These are phyloP conservation scores for Ganoderma meredithae DNA, from an alignment of 1,284 basidiomycete genomes.

Conservation along the genomic window DNA sequence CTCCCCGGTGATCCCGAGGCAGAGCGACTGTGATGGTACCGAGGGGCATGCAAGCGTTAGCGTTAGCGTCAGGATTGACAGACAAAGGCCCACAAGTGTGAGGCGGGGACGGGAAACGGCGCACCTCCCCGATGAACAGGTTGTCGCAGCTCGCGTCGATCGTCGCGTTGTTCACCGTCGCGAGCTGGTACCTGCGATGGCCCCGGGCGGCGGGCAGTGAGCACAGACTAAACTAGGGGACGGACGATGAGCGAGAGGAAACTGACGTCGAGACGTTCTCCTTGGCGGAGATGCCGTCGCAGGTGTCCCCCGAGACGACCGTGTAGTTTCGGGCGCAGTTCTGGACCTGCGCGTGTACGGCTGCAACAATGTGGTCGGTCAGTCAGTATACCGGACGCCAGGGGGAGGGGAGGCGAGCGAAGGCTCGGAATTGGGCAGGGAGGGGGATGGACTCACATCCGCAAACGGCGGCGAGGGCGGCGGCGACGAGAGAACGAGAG, in stretches of 20 bases:
- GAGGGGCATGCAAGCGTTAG: too few species aligned
- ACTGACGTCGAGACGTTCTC: slow-evolving; percentile 68
- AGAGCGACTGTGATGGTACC: slow-evolving; percentile 10
- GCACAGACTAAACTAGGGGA: slow-evolving; percentile 42
- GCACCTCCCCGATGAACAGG: slow-evolving; percentile 50
- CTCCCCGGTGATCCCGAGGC: slow-evolving; percentile 29
- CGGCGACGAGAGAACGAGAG: slow-evolving; percentile 9
- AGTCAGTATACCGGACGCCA: not conserved
- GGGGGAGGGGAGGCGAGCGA: too few species aligned
- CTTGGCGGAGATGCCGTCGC: slow-evolving; percentile 69
- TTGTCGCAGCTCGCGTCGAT: slow-evolving; percentile 64
- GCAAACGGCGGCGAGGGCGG: slow-evolving; percentile 6
- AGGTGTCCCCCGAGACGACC: slow-evolving; percentile 63
- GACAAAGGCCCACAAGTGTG: too few species aligned
- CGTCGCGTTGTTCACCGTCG: slow-evolving; percentile 56
- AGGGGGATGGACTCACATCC: slow-evolving; percentile 4
- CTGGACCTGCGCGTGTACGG: slow-evolving; percentile 42
- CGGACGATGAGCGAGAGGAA: not conserved
- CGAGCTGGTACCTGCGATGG: slow-evolving; percentile 69
- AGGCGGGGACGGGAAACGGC: not conserved
- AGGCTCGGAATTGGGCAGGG: too few species aligned
- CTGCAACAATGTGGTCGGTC: too few species aligned
- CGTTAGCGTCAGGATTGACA: too few species aligned
- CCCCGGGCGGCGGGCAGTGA: not conserved
- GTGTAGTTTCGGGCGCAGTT: slow-evolving; percentile 66